Evolutionary conservation across 805 yeast species (phyloP).

Genomic region (Metschnikowia picachoensis): DNA sequence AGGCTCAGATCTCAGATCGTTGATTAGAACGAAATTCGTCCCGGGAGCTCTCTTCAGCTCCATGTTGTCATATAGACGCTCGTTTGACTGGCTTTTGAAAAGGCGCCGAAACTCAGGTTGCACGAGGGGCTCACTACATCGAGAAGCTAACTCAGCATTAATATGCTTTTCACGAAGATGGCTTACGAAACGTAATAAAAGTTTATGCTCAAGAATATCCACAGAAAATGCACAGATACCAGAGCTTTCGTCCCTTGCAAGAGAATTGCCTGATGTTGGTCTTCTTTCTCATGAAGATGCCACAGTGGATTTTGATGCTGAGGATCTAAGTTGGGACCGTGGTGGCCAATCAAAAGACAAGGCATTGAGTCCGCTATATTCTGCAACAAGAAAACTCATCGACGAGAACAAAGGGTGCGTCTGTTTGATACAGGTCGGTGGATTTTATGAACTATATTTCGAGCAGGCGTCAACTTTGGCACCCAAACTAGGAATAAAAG

Average conservation of each 20-base stretch:
- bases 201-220: not conserved
- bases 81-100: no score
- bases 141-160: no score
- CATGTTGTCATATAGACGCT: no score
- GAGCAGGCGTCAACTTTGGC: slow-evolving; percentile 81
- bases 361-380: slow-evolving; percentile 34
- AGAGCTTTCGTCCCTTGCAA: not conserved
- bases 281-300: not conserved
- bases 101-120: no score
- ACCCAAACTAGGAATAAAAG: slow-evolving; percentile 63
- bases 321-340: slow-evolving; percentile 31
- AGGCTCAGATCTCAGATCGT: no score
- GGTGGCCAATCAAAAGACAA: slow-evolving; percentile 34
- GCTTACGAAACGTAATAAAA: not conserved
- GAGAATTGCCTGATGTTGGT: not conserved
- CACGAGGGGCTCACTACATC: no score
- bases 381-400: slow-evolving; percentile 30
- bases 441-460: slow-evolving; percentile 83
- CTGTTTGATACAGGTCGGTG: slow-evolving; percentile 71
- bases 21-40: no score
- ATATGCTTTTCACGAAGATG: not conserved
- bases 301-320: slow-evolving; percentile 3
- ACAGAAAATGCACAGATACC: not conserved
- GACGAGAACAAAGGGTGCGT: slow-evolving; percentile 37
- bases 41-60: no score